A percentile compares a stretch with the other conserved stretches of the same genome.
phyloP scores from a whole-genome alignment of 768 basidiomycete genomes.

The Mycena vitilis region DNA sequence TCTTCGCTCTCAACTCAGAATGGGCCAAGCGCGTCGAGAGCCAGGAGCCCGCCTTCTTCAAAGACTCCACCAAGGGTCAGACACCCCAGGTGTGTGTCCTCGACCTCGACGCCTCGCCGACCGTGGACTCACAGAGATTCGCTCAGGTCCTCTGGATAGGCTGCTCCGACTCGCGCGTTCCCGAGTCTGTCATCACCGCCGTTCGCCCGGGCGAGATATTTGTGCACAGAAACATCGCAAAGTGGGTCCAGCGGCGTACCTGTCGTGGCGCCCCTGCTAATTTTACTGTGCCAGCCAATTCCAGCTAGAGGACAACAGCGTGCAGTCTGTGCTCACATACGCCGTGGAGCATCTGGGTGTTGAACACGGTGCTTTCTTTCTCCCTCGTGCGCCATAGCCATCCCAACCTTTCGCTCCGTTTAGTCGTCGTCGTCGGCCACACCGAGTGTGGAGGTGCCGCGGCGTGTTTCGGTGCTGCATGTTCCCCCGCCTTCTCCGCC shows the following conservation, averaged over 20 bases:
- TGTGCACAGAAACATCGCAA: slow-evolving; percentile 89
- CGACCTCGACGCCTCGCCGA: no score
- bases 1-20: slow-evolving; percentile 65
- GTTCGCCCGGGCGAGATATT: slow-evolving; percentile 85
- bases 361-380: slow-evolving; percentile 74
- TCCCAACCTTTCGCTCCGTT: slow-evolving; percentile 45
- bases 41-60: slow-evolving; percentile 74
- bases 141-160: slow-evolving; percentile 83
- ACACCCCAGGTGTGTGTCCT: slow-evolving; percentile 63
- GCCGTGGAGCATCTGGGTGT: slow-evolving; percentile 79
- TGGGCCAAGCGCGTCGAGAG: slow-evolving; percentile 75
- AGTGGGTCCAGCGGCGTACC: slow-evolving; percentile 57
- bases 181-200: slow-evolving; percentile 78
- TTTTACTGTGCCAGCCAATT: slow-evolving; percentile 66
- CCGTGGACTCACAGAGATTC: neutral
- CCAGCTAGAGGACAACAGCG: slow-evolving; percentile 76
- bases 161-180: slow-evolving; percentile 88
- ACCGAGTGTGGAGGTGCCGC: slow-evolving; percentile 83
- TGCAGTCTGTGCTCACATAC: slow-evolving; percentile 77
- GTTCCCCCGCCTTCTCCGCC: slow-evolving; percentile 45
- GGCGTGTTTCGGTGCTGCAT: slow-evolving; percentile 63
- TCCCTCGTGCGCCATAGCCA: slow-evolving; percentile 36
- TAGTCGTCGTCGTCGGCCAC: slow-evolving; percentile 88
- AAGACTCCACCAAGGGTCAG: slow-evolving; percentile 71
- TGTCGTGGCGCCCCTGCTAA: slow-evolving; percentile 16